Evolutionary conservation across 2,329 filamentous ascomycete genomes (phyloP), one percentile per base, ranked within the genome.

Genomic region (Endocalyx cinctus): DNA sequence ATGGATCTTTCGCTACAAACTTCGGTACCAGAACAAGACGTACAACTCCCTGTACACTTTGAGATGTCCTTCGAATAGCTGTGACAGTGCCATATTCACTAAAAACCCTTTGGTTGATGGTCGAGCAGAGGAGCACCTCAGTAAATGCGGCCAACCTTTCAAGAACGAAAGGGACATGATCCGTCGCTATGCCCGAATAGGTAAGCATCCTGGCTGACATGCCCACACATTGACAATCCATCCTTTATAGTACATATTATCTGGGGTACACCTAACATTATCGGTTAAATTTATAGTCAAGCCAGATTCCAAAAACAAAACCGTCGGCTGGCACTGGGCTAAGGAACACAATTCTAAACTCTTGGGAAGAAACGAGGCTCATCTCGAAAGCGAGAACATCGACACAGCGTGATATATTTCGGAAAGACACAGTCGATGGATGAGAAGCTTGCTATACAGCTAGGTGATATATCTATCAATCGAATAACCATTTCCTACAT

Each of bases 1-100:
- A 18, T 40, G 38, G 38, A 18, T 40, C 31, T 40, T 40, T 6
- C 34, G 34, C 18, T 25, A 34, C 17, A 28, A 5, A n/a, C 12
- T 28, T 16, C 27, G 13, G 11, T 12, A 6, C 10, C 12, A 13
- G 10, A 26, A 18, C 25, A 15, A 11, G 17, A 5, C 26, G n/a
- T 15, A 17, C n/a, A 33, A 17, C 6, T 30, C 29, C 5, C 31
- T 37, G 10, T 40, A 33, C 25, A 20, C 25, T 5, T 19, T 40
- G 38, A 17, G 38, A 19, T 40, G 38, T 13, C 34, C 34, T 4
- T 34, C 38, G 2, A 17, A 19, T 14, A 13, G 26, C n/a, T 40
- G 38, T 22, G 18, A 17, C 22, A 31, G 34, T n/a, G 34, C 38
- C 7, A 27, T 40, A 6, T 40, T 37, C 25, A 27, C 38, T 23